Conservation (phyloP, 2,329 filamentous ascomycete genomes). For the Cucurbitaria berberidis region DNA sequence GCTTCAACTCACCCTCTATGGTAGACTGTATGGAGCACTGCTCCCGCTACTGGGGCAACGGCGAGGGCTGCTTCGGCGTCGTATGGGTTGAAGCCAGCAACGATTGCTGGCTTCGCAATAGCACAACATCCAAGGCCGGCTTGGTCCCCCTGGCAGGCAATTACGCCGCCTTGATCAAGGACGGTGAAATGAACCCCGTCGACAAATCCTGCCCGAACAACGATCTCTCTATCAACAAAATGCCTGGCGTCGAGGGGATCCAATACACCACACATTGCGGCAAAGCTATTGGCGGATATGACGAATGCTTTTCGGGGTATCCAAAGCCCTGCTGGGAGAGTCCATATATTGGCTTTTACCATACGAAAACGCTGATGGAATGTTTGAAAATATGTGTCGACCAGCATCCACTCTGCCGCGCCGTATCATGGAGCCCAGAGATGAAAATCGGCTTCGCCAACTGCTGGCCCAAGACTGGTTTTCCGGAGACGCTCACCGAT, state of each 20-base stretch:
- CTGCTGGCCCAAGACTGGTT: constrained; percentile 39
- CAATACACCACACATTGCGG: constrained; percentile 39
- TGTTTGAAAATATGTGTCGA: constrained; percentile 37
- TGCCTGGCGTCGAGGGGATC: constrained; percentile 29
- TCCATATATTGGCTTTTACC: constrained; percentile 33
- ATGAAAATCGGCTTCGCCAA: constrained; percentile 42
- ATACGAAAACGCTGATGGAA: constrained; percentile 34
- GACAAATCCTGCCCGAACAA: constrained; percentile 28
- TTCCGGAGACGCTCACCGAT: constrained; percentile 8
- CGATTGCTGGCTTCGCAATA: constrained; percentile 40
- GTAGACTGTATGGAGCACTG: constrained; percentile 41
- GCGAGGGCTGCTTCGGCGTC: constrained; percentile 41
- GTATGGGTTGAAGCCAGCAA: constrained; percentile 27
- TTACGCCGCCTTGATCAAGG: constrained; percentile 29
- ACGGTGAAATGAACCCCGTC: constrained; percentile 22
- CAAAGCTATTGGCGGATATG: constrained; percentile 28
- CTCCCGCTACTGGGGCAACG: constrained; percentile 37
- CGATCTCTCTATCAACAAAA: constrained; percentile 29
- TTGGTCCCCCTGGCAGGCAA: constrained; percentile 19
- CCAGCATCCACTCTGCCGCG: constrained; percentile 38
- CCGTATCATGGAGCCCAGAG: constrained; percentile 36
- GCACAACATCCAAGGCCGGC: constrained; percentile 19
- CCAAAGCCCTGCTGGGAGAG: constrained; percentile 21
- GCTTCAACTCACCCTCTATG: constrained; percentile 25
- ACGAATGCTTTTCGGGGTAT: constrained; percentile 30